phyloP scores from a whole-genome alignment of 345 rosid genomes.

The Bretschneidera sinensis region DNA sequence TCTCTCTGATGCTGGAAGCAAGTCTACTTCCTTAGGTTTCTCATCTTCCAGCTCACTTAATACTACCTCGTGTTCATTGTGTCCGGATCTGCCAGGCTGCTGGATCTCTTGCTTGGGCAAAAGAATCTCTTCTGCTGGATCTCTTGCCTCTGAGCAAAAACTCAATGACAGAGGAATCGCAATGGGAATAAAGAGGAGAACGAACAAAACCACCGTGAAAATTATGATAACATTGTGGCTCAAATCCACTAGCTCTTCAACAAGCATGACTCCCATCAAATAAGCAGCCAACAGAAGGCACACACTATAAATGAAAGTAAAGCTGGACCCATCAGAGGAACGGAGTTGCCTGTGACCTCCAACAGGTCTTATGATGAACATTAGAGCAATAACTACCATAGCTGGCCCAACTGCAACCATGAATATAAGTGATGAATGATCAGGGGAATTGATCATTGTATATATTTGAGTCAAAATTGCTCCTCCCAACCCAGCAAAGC shows the following conservation, averaged over 20 bases:
- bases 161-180: constrained; percentile 55
- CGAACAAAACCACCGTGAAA: constrained; percentile 57
- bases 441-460: constrained; percentile 64
- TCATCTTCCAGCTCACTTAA: constrained; percentile 94
- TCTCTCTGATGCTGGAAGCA: constrained; percentile 83
- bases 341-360: constrained; percentile 88
- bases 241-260: constrained; percentile 68
- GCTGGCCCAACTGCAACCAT: constrained; percentile 97
- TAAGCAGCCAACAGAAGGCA: constrained; percentile 85
- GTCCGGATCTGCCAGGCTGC: constrained; percentile 44
- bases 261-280: constrained; percentile 86
- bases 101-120: constrained; percentile 38
- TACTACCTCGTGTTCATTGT: constrained; percentile 46
- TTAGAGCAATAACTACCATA: constrained; percentile 59
- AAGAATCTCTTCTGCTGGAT: constrained; percentile 54
- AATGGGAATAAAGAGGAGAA: constrained; percentile 65
- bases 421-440: constrained; percentile 79
- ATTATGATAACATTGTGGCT: constrained; percentile 37
- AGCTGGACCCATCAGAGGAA: constrained; percentile 62
- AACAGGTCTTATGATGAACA: constrained; percentile 90
- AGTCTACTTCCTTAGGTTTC: constrained; percentile 80
- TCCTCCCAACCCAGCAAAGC: constrained; percentile 96
- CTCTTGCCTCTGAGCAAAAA: constrained; percentile 38
- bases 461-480: constrained; percentile 91
- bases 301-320: constrained; percentile 58